Base-by-base conservation (phyloP, 2,329 filamentous ascomycete genomes). In the Talaromyces sp. region DNA sequence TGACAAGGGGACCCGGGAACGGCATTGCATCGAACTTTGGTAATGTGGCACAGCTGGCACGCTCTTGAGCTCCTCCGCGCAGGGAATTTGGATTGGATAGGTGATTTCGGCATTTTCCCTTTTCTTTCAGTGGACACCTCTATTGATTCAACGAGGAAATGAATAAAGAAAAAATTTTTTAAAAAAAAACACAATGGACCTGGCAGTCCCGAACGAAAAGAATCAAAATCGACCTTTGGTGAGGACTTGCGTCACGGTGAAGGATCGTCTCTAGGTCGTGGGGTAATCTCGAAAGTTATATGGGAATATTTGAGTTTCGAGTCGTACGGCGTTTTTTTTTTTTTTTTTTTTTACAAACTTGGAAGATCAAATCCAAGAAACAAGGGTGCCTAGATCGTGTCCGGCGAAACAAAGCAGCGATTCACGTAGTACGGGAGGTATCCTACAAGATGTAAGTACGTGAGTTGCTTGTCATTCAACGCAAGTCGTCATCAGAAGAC, bases 21-120 rank as follows among this genome's bases (percentile, higher is more conserved):
- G 1, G 54, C 51, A 30, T 45, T 47, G 47, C 54, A 56, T 40
- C 47, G 51, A 9, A 56, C 44, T n/a, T 56, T 56, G 35, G 47
- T 52, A 10, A 51, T 30, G 19, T 47, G 51, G 24, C 54, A 56
- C 6, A 46, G 32, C 27, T 54, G 51, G 30, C 54, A 56, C 2
- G 54, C 54, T 32, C 47, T 51, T 47, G 44, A 33, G 3, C 29
- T 49, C 32, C 51, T 44, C 11, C 44, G 22, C 0, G 40, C 19
- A 20, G 40, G 33, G 27, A 29, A 33, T 37, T 41, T 48, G 32
- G 41, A 49, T 14, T 37, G 40, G 11, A 17, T 29, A 33, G 20
- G 37, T 30, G 27, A n/a, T 30, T 22, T 42, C 14, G 51, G 11
- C 47, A 41, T 54, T 39, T 32, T 30, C 35, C n/a, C 14, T 30